A percentile compares a stretch with the other conserved stretches of the same genome.
phyloP scores from a whole-genome alignment of 306 rosid genomes.

The Albizia julibrissin region DNA sequence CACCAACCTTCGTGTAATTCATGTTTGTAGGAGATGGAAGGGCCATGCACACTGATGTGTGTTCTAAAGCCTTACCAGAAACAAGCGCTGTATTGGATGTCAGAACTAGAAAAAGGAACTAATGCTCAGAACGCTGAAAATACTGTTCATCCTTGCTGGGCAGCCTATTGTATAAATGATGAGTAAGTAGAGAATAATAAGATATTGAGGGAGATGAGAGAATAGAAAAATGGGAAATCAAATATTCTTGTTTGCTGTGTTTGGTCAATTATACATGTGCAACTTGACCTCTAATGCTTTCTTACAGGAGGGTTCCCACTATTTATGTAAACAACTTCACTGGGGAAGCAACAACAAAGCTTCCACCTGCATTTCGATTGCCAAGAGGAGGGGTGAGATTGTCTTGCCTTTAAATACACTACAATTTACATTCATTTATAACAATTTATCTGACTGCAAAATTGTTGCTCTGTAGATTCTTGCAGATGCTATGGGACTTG shows the following conservation, averaged over 20 bases:
- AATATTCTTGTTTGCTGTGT: neutral
- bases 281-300: conserved; percentile 16
- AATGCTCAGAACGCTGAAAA: conserved; percentile 55
- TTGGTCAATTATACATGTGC: neutral
- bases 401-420: conserved; percentile 2
- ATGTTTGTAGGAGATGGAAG: conserved; percentile 66
- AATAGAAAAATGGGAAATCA: neutral
- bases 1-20: neutral
- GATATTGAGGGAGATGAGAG: neutral
- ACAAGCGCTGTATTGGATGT: conserved; percentile 89
- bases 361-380: conserved; percentile 74
- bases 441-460: conserved; percentile 24
- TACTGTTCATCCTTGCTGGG: conserved; percentile 90
- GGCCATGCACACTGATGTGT: conserved; percentile 60
- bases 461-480: conserved; percentile 49
- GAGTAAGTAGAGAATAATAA: conserved; percentile 49
- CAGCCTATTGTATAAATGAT: conserved; percentile 67
- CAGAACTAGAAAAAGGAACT: conserved; percentile 69
- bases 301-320: conserved; percentile 49
- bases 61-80: conserved; percentile 81
- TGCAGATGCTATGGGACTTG: conserved; percentile 98
- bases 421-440: neutral
- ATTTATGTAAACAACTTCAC: conserved; percentile 77
- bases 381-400: conserved; percentile 94
- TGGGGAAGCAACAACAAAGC: conserved; percentile 65